phyloP scores from a whole-genome alignment of 805 yeast genomes.

The Ogataea polymorpha region DNA sequence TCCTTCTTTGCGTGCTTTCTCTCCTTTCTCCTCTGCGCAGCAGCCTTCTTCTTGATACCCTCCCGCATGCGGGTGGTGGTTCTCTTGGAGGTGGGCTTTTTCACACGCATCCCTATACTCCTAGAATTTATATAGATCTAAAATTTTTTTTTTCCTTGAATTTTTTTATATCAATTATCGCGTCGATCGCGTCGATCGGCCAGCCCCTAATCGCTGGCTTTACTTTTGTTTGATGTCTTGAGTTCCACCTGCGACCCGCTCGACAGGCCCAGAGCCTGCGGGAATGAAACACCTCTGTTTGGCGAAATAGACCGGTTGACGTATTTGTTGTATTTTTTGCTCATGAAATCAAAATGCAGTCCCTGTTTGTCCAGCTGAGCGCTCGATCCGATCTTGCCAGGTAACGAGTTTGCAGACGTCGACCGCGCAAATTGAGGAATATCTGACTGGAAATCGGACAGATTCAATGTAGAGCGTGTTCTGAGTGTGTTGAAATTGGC shows the following conservation, averaged over 20 bases:
- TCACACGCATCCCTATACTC: constrained; percentile 30
- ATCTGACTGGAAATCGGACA: constrained; percentile 18
- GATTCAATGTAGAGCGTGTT: constrained; percentile 31
- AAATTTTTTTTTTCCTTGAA: constrained; percentile 5
- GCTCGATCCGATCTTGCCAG: constrained; percentile 6
- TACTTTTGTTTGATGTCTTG: constrained; percentile 17
- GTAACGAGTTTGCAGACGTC: constrained; percentile 15
- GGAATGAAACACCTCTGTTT: constrained; percentile 3
- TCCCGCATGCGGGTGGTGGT: constrained; percentile 90
- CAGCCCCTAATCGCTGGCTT: constrained; percentile 10
- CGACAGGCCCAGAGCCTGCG: constrained; percentile 8
- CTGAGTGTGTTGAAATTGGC: constrained; percentile 18
- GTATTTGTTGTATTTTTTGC: constrained; percentile 25
- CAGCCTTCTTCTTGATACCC: constrained; percentile 93
- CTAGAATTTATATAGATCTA: constrained; percentile 7
- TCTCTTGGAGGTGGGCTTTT: constrained; percentile 77
- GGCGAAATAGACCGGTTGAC: constrained; percentile 11
- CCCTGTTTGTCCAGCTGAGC: constrained; percentile 8
- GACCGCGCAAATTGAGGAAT: constrained; percentile 13
- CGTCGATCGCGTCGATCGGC: constrained; percentile 5
- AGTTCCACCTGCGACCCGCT: constrained; percentile 21
- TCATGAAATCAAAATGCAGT: constrained; percentile 21
- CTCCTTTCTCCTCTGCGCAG: constrained; percentile 87
- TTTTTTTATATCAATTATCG: constrained; percentile 1
- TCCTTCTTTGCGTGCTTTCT: constrained; percentile 82